phyloP scores from a whole-genome alignment of 768 basidiomycete genomes.

The Podaxis sp. region DNA sequence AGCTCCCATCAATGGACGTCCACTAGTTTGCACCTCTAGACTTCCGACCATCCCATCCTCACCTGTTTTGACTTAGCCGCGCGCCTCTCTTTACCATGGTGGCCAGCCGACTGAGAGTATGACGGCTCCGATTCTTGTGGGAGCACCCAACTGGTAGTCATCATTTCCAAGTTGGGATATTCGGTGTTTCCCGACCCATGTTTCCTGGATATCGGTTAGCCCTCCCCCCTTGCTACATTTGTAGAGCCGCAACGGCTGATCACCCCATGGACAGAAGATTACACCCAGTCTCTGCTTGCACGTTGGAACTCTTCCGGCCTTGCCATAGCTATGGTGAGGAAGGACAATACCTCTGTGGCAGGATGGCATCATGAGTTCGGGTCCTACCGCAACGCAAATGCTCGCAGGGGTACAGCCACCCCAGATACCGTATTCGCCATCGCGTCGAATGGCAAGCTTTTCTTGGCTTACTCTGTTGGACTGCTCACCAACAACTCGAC shows the following conservation, averaged over 20 bases:
- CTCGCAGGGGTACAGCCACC: conserved; percentile 33
- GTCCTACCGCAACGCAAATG: conserved; percentile 35
- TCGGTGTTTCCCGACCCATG: too few relatives aligned
- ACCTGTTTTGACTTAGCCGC: too few relatives aligned
- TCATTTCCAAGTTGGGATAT: too few relatives aligned
- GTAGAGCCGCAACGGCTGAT: conserved; percentile 13
- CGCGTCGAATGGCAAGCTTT: conserved; percentile 43
- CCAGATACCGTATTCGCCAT: conserved; percentile 42
- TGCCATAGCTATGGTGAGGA: conserved; percentile 36
- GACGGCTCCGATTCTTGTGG: too few relatives aligned
- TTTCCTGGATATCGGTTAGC: too few relatives aligned
- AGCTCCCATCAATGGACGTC: too few relatives aligned
- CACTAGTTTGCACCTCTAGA: too few relatives aligned
- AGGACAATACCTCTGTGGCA: conserved; percentile 26
- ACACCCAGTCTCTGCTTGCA: conserved; percentile 26
- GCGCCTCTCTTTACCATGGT: too few relatives aligned
- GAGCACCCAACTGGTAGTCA: too few relatives aligned
- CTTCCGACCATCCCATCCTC: too few relatives aligned
- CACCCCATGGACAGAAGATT: conserved; percentile 23
- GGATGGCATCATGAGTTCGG: conserved; percentile 38
- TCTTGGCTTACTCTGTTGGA: conserved; percentile 36
- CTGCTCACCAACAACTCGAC: conserved; percentile 37
- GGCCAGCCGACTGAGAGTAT: too few relatives aligned
- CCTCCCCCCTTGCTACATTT: too few relatives aligned
- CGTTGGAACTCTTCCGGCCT: conserved; percentile 37